Evolutionary conservation across 345 rosid genomes (phyloP), one percentile per base, ranked within the genome.

Genomic region (Eucalyptus lansdowneana): DNA sequence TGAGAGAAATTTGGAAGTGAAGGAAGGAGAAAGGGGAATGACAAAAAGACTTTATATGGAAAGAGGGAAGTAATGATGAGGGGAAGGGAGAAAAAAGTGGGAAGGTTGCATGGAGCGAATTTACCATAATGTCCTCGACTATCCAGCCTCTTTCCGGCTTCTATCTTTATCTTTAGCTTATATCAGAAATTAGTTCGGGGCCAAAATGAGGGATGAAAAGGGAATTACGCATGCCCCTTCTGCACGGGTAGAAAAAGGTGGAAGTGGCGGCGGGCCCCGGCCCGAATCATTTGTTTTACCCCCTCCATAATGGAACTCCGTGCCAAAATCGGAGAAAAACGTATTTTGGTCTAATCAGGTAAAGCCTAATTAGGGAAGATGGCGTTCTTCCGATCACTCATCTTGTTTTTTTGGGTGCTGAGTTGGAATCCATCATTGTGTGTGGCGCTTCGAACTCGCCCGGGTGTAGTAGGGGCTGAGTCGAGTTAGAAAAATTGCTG

Each of bases 381-480:
- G 27, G 27, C 6, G 11, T 11, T 54, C 25, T 9, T 9, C 22
- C 6, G 1, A 54, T 0, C 60, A 50, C 25, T 21, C 3, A 0
- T 54, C 2, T 54, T 54, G 4, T 54, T 56, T 22, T 54, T 54
- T 54, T 22, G 2, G 25, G 27, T 4, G 60, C 1, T 22, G 12
- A 56, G 27, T 56, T 22, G 25, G 27, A 56, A 56, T 56, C 60
- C 5, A 56, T 56, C 12, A 56, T 56, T 56, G 27, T 1, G 3
- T 22, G 27, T 3, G 60, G 27, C 12, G 1, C 60, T 56, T 56
- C 27, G 12, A 22, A 56, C 60, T 22, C 6, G 4, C 6, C 6
- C 6, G 2, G 3, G 11, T 9, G 60, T 0, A 54, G 0, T 22
- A 22, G 3, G 3, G 27, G 1, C 11, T 1, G 6, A 1, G 27